Percentiles rank a stretch among this genome's conserved stretches.
Conservation (phyloP, 2,329 filamentous ascomycete genomes). For the Chaetomium sp. region DNA sequence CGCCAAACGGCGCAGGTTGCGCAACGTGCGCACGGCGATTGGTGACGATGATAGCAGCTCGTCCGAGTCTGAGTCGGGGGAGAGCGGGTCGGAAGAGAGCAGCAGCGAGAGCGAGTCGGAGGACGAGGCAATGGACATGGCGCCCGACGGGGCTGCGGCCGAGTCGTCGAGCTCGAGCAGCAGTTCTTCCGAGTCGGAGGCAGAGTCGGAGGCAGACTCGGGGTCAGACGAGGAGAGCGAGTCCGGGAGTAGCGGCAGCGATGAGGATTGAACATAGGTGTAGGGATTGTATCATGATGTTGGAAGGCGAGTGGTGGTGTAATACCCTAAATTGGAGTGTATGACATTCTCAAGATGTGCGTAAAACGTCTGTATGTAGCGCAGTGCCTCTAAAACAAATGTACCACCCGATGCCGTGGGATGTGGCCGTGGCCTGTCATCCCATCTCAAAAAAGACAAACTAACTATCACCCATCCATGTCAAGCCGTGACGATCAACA, state of each 20-base stretch:
- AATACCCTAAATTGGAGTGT: slow-evolving; percentile 12
- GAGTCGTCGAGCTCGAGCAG: slow-evolving; percentile 34
- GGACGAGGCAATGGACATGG: slow-evolving; percentile 35
- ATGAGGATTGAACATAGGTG: slow-evolving; percentile 21
- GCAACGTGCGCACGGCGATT: slow-evolving; percentile 55
- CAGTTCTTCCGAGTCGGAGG: slow-evolving; percentile 35
- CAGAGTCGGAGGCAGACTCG: slow-evolving; percentile 26
- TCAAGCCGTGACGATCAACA: not conserved
- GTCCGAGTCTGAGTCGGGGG: slow-evolving; percentile 44
- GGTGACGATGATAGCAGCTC: slow-evolving; percentile 47
- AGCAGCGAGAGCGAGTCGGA: slow-evolving; percentile 35
- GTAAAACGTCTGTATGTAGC: too few species aligned
- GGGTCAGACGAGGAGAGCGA: slow-evolving; percentile 28
- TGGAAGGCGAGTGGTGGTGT: slow-evolving; percentile 5
- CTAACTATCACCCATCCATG: not conserved
- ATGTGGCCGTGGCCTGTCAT: slow-evolving; percentile 1
- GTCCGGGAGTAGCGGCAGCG: slow-evolving; percentile 33
- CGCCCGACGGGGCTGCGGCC: slow-evolving; percentile 12
- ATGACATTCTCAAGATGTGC: not conserved
- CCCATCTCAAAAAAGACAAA: not conserved
- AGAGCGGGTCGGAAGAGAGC: slow-evolving; percentile 19
- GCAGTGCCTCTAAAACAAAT: not conserved
- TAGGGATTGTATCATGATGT: not conserved
- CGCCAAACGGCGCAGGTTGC: slow-evolving; percentile 52
- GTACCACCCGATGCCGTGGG: slow-evolving; percentile 7